Conservation (phyloP, 331 rosid genomes). For the Ulmus americana region DNA sequence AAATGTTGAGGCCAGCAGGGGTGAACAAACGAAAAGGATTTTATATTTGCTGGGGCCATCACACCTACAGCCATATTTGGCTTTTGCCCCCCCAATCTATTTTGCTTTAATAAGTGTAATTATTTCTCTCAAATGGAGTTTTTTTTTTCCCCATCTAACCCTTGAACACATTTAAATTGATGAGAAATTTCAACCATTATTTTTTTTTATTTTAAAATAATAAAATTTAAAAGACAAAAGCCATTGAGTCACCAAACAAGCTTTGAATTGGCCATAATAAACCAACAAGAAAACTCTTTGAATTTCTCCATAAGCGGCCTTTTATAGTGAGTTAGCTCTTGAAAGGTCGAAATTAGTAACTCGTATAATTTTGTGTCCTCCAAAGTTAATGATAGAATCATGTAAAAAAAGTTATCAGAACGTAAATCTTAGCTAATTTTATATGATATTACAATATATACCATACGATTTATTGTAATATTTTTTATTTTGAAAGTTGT, state of each 20-base stretch:
- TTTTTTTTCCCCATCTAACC: background rate
- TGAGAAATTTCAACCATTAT: background rate
- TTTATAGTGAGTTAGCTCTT: background rate
- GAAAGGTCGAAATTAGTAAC: no score
- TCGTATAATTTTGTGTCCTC: no score
- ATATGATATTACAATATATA: no score
- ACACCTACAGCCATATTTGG: background rate
- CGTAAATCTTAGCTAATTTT: no score
- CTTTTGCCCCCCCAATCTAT: background rate
- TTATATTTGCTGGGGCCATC: constrained; percentile 9
- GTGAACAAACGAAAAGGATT: background rate
- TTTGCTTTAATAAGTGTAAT: constrained; percentile 1
- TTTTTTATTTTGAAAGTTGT: no score
- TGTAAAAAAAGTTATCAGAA: no score
- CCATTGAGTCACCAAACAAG: background rate
- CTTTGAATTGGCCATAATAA: constrained; percentile 5
- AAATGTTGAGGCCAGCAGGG: constrained; percentile 4
- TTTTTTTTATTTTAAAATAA: background rate
- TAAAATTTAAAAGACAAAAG: no score
- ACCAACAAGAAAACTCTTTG: background rate
- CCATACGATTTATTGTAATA: no score
- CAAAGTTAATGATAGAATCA: no score
- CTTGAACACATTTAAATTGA: no score
- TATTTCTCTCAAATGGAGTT: constrained; percentile 2
- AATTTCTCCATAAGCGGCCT: background rate